Evolutionary conservation across 2,329 filamentous ascomycete species (phyloP).

Genomic region (Simplicillium aogashimaense): DNA sequence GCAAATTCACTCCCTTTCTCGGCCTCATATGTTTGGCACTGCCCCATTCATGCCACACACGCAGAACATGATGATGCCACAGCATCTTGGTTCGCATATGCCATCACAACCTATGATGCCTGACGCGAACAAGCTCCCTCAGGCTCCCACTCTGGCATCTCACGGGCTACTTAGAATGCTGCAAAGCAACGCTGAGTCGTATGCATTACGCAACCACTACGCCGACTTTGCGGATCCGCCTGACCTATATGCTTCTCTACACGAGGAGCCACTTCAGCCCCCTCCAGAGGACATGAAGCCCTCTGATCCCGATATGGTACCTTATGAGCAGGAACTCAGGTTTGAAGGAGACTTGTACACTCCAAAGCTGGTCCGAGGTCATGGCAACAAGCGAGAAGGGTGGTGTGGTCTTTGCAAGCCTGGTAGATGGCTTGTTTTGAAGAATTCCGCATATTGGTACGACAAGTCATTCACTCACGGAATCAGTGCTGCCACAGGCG

Average conservation of each 20-base stretch:
- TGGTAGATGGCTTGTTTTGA: constrained; percentile 75
- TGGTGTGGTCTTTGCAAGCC: constrained; percentile 88
- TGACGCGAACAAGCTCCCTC: constrained; percentile 44
- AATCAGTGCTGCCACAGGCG: constrained; percentile 72
- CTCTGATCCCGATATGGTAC: constrained; percentile 62
- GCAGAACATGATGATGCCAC: constrained; percentile 48
- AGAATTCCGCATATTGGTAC: constrained; percentile 90
- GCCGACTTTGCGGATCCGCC: constrained; percentile 65
- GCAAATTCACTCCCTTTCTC: constrained; percentile 43
- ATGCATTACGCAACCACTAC: constrained; percentile 59
- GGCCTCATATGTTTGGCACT: constrained; percentile 23
- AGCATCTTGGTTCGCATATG: constrained; percentile 39
- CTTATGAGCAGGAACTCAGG: constrained; percentile 68
- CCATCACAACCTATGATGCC: constrained; percentile 38
- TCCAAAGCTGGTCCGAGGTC: constrained; percentile 72
- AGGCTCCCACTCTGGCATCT: constrained; percentile 53
- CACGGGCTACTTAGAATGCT: constrained; percentile 66
- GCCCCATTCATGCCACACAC: constrained; percentile 17
- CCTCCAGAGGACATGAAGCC: constrained; percentile 77
- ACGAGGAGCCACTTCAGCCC: constrained; percentile 63
- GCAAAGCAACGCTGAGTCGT: constrained; percentile 63
- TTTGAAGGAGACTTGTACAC: constrained; percentile 79
- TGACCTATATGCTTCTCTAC: constrained; percentile 65
- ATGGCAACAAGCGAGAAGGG: constrained; percentile 79
- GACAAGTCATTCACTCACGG: constrained; percentile 87